These are phyloP conservation scores for Kluyveromyces marxianus DNA, from an alignment of 1,139 yeast species.

Conservation along the genomic window DNA sequence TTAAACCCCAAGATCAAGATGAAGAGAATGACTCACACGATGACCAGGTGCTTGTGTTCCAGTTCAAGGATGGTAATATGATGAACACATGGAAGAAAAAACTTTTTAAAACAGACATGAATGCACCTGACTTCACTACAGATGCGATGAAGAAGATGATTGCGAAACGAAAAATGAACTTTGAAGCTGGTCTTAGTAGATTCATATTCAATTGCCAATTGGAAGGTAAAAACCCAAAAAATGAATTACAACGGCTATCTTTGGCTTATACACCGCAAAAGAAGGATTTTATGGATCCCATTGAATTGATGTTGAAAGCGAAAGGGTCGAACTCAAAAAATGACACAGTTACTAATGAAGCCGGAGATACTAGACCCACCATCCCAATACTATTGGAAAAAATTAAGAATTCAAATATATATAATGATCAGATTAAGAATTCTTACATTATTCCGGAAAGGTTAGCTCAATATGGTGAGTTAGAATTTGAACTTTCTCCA, in stretches of 20 bases:
- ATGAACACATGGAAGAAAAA: slow-evolving; percentile 35
- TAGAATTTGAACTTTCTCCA: slow-evolving; percentile 36
- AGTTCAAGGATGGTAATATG: slow-evolving; percentile 64
- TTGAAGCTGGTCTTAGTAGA: slow-evolving; percentile 36
- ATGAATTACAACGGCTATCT: slow-evolving; percentile 33
- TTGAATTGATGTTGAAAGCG: slow-evolving; percentile 39
- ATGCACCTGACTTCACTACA: slow-evolving; percentile 38
- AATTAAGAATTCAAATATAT: slow-evolving; percentile 42
- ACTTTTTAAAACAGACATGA: slow-evolving; percentile 31
- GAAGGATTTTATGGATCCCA: slow-evolving; percentile 42
- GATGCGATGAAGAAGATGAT: slow-evolving; percentile 55
- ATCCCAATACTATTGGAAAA: slow-evolving; percentile 41
- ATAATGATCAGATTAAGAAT: slow-evolving; percentile 53
- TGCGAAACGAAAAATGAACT: slow-evolving; percentile 48
- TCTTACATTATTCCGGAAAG: slow-evolving; percentile 37
- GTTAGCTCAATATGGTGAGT: slow-evolving; percentile 39
- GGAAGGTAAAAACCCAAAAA: slow-evolving; percentile 34
- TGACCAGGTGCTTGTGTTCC: slow-evolving; percentile 60
- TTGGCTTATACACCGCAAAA: slow-evolving; percentile 41
- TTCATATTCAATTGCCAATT: slow-evolving; percentile 34
- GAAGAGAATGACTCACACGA: slow-evolving; percentile 24
- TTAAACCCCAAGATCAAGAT: slow-evolving; percentile 32
- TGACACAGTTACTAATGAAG: slow-evolving; percentile 18
- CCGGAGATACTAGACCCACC: slow-evolving; percentile 30
- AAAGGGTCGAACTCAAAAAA: slow-evolving; percentile 8